Base-by-base conservation (phyloP, 805 yeast species). In the Teunomyces gatunensis region DNA sequence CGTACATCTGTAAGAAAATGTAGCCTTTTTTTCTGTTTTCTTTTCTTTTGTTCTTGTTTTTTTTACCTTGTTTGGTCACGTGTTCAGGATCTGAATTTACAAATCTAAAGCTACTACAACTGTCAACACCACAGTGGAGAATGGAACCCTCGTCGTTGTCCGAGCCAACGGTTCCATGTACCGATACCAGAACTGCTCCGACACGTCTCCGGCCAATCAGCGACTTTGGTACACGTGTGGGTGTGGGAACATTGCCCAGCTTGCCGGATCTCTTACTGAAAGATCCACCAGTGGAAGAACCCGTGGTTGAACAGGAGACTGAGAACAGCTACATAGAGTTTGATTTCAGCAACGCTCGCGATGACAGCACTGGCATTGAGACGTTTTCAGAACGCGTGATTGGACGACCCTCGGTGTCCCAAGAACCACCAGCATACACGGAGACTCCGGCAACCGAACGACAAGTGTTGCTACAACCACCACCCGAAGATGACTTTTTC, bases 1-100 rank as follows among this genome's bases (percentile, higher is more conserved):
- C 96, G 75, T 68, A 92, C 97, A 92, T 84, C 60, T 36, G 4
- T 30, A 25, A 21, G 27, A 9, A 23, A 23, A 3, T 40, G 43
- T 42, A 29, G 36, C 18, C 44, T 13, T n/a, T 23, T 12, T 21
- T 4, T 12, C 7, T 2, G 23, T 12, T 12, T 21, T 18, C 20
- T 3, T 18, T 37, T 5, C 3, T 21, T 21, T 5, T 20, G 10
- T 12, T 5, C 27, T n/a, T n/a, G 6, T 36, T n/a, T 20, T 4
- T 6, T 5, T 5, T 6, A 20, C 6, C 11, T 36, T 6, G 17
- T 15, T 9, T 5, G 7, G 17, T 37, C 40, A 37, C 40, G 40
- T 37, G 40, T n/a, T n/a, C n/a, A 37, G 10, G 27, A 25, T 25
- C 27, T 25, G 27, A 25, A 25, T 25, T 25, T 3, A 25, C 11